Base-by-base conservation (phyloP, 1,139 yeast genomes). In the Saccharomyces pastorianus region DNA sequence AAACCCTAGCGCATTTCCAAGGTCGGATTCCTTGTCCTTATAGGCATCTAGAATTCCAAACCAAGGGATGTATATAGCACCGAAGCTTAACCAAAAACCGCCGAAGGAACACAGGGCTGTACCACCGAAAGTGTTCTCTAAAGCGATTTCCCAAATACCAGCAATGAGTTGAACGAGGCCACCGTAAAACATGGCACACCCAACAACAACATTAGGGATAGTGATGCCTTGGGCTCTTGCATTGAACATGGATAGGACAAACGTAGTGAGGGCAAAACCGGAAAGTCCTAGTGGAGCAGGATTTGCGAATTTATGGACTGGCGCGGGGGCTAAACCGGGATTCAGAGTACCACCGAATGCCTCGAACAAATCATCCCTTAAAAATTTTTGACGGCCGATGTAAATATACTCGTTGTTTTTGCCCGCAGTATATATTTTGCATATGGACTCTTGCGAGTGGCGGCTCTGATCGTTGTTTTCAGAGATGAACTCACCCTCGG, bases 101-200 rank as follows among this genome's bases (percentile, higher is more conserved):
- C 88, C 91, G 64, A 78, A 85, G 9, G 88, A 83, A 38, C 81
- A 71, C 57, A 85, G 74, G 1, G 88, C 88, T 52, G 83, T 77
- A 55, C 84, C 89, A 80, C 88, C 90, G 73, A 84, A 85, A 51
- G 88, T 82, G 72, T 84, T 84, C 61, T 85, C 89, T 49, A 79
- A 58, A 1, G 86, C 84, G 51, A 80, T 65, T 62, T 79, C 83
- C 82, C 82, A 80, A 56, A 77, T 69, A 4, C 84, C 84, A 28
- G 95, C 95, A 28, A 77, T 64, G 72, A 77, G 70, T 69, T 88
- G 96, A 51, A 87, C 81, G 13, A 82, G 72, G n/a, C 96, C 96
- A 55, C 95, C 95, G 71, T 89, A 89, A 71, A 89, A 89, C 65
- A 81, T 79, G 1, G 96, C 96, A 53, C 84, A 73, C 14, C 95